Base-by-base conservation (phyloP, 1,139 yeast genomes). In the Arxiozyma slooffiae region DNA sequence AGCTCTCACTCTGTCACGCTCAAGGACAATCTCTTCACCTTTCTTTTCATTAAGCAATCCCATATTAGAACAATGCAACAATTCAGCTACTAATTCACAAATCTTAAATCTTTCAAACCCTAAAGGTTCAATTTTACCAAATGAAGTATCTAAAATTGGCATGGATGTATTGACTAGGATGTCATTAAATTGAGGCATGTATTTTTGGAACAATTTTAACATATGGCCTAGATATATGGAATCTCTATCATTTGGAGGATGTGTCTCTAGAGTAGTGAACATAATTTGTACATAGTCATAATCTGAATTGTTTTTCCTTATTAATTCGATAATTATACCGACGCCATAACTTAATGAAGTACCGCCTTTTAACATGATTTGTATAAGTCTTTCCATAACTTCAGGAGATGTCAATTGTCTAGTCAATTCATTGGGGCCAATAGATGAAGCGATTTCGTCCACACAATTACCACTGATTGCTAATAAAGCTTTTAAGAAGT, bases 101-200 rank as follows among this genome's bases (percentile, higher is more conserved):
- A 92, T 85, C 64, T 92, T 88, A 70, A 94, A 94, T 59, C 98
- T 75, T 69, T 92, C 98, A 69, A 92, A 90, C 0, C 98, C 98
- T 41, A 92, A 73, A 0, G 98, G 98, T 69, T 90, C 96, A 54
- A 83, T 81, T 38, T 69, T 67, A 21, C 89, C 89, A 63, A 82
- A 81, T 14, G 89, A 84, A 5, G 96, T 87, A 54, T 78, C 75
- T 56, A 88, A 67, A 7, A 70, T 70, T 38, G 70, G 65, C 8
- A 68, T 51, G 24, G 64, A 60, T 1, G 71, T 55, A 50, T 67
- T 60, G 1, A 72, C 71, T 45, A 84, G 69, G 71, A 82, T 74
- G 34, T 68, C 70, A 50, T 82, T 79, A 68, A 92, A 90, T 43
- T 80, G 73, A 17, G 85, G 81, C 61, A 92, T 82, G 49, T 84